phyloP scores from a whole-genome alignment of 139 green algal genomes.

The Chlamydomonas urium region DNA sequence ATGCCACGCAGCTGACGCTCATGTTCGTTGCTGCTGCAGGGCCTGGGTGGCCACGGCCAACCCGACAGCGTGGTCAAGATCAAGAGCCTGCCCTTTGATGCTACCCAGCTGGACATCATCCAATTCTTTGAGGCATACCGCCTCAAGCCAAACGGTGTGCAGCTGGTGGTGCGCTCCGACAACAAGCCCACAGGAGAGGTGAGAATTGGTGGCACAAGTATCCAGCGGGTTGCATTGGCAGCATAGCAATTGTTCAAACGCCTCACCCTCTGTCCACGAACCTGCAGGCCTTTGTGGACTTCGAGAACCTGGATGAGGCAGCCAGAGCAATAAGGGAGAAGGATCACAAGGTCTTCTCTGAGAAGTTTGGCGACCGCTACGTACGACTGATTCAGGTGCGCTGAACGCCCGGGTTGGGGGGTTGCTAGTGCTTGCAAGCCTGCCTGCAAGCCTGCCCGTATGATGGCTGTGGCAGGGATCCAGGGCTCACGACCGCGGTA shows the following conservation, averaged over 20 bases:
- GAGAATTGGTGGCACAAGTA: neutral
- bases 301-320: conserved; percentile 60
- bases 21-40: conserved; percentile 3
- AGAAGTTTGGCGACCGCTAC: conserved; percentile 65
- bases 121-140: conserved; percentile 59
- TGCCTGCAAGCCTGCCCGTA: too few relatives aligned
- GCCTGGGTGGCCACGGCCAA: conserved; percentile 23
- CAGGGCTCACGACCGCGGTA: too few relatives aligned
- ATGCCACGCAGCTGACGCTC: too few relatives aligned
- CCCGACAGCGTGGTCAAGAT: conserved; percentile 67
- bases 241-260: too few relatives aligned
- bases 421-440: too few relatives aligned
- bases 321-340: conserved; percentile 49
- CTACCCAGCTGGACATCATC: conserved; percentile 58
- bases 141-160: conserved; percentile 61
- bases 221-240: too few relatives aligned
- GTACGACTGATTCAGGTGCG: conserved; percentile 57
- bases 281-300: conserved; percentile 68
- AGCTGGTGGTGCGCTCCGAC: conserved; percentile 58
- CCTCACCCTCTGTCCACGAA: neutral
- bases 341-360: conserved; percentile 61
- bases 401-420: too few relatives aligned
- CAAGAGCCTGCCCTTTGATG: conserved; percentile 64
- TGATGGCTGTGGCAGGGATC: too few relatives aligned
- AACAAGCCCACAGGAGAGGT: conserved; percentile 67